phyloP scores from a whole-genome alignment of 352 stramenopile species.

The Pythium periplocum region DNA sequence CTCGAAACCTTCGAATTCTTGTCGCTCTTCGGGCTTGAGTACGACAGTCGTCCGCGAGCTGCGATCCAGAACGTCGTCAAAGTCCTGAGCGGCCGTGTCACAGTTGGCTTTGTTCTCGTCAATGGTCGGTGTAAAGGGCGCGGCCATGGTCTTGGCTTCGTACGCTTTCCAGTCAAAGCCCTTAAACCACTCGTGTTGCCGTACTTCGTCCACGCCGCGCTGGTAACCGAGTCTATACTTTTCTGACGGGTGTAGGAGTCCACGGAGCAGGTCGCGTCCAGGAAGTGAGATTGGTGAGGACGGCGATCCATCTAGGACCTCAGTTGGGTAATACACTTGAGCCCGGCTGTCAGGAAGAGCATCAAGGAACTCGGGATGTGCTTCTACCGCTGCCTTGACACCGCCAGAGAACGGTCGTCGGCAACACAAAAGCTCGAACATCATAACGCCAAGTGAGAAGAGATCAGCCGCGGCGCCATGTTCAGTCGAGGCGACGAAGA shows the following conservation, averaged over 20 bases:
- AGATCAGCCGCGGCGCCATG: conserved; percentile 59
- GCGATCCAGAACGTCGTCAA: conserved; percentile 55
- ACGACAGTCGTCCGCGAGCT: conserved; percentile 22
- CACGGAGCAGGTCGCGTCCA: conserved; percentile 43
- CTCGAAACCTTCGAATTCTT: conserved; percentile 49
- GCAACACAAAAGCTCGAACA: conserved; percentile 45
- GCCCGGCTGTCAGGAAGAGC: conserved; percentile 22
- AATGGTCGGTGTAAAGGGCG: conserved; percentile 46
- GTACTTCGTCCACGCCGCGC: conserved; percentile 31
- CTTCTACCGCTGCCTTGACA: conserved; percentile 29
- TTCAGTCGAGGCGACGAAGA: conserved; percentile 45
- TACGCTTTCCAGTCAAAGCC: conserved; percentile 57
- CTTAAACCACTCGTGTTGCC: conserved; percentile 46
- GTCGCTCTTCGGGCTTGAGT: conserved; percentile 41
- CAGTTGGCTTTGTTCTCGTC: conserved; percentile 60
- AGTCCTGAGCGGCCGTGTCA: conserved; percentile 53
- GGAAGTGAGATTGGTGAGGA: conserved; percentile 17
- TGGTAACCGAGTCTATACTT: conserved; percentile 31
- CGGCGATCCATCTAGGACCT: conserved; percentile 30
- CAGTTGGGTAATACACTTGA: conserved; percentile 44
- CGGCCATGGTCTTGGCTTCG: conserved; percentile 20
- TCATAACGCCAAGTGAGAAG: conserved; percentile 57
- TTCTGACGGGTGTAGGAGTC: conserved; percentile 44
- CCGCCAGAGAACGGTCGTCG: conserved; percentile 36
- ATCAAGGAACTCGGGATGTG: conserved; percentile 19